A percentile compares a stretch with the other conserved stretches of the same genome.
Conservation (phyloP, 2,329 filamentous ascomycete species). For the Hyphodiscus sp. region DNA sequence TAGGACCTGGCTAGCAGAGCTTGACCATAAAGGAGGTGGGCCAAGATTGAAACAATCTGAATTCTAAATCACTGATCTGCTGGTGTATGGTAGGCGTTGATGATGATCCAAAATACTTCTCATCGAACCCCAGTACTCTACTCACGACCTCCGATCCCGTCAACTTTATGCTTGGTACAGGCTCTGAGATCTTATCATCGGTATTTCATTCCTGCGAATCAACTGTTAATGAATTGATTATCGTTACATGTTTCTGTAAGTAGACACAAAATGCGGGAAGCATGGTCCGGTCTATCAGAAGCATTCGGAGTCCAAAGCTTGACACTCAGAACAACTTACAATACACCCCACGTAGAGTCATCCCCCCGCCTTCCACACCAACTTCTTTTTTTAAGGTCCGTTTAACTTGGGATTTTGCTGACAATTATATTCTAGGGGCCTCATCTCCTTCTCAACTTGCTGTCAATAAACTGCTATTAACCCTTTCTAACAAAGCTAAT, state of each 20-base stretch:
- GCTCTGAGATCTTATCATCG: slow-evolving; percentile 44
- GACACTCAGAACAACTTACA: not conserved
- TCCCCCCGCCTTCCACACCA: not conserved
- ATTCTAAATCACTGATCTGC: no score
- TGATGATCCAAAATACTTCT: slow-evolving; percentile 45
- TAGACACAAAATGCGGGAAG: not conserved
- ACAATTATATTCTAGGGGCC: slow-evolving; percentile 36
- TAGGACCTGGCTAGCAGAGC: no score
- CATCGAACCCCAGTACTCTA: slow-evolving; percentile 38
- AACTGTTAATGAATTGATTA: slow-evolving; percentile 59
- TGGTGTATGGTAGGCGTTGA: not conserved
- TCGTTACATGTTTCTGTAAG: slow-evolving; percentile 73
- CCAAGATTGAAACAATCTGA: no score
- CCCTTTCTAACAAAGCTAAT: slow-evolving; percentile 47
- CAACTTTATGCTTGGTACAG: slow-evolving; percentile 50
- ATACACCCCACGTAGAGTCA: not conserved
- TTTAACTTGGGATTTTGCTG: not conserved
- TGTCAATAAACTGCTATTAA: slow-evolving; percentile 48
- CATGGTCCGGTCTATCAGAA: not conserved
- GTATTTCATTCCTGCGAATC: slow-evolving; percentile 55
- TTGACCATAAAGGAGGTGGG: no score
- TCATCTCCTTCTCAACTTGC: slow-evolving; percentile 53
- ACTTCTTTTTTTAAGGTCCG: not conserved
- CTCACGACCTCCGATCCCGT: slow-evolving; percentile 41
- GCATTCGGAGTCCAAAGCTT: not conserved